Base-by-base conservation (phyloP, 2,329 filamentous ascomycete genomes). In the Pestalotiopsis sp. region DNA sequence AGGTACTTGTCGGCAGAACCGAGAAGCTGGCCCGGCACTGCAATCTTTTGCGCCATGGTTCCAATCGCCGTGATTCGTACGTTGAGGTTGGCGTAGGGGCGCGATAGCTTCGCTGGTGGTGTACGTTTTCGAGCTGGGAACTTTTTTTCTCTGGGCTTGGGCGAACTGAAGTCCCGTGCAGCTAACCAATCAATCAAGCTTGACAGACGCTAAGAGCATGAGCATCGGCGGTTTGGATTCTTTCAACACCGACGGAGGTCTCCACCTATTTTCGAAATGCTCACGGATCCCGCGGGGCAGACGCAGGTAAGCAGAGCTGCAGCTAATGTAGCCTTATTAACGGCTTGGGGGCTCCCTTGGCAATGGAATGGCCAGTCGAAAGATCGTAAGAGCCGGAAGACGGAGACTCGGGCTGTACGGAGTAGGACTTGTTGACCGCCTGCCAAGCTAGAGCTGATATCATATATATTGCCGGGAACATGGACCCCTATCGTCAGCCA, bases 21-120 rank as follows among this genome's bases (percentile, higher is more conserved):
- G 55, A 99, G 88, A 59, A 89, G 82, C 78, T 96, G 92, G 77
- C 96, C 96, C 11, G 96, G 96, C 61, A 97, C 86, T 66, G 91
- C 92, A 73, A 94, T 78, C 71, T 84, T 69, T 48, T 74, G 72
- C 65, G 75, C 71, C 74, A 75, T 76, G 65, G 63, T 71, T 39
- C 20, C 38, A 7, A 62, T 11, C 39, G 65, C 44, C 20, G 44
- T 17, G 13, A 17, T 20, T 22, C 22, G 64, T 38, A 24, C 13
- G 30, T 59, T 9, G 52, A 20, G 26, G 14, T 38, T 20, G 22
- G 6, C 22, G 39, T 59, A n/a, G 11, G 26, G 10, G 17, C 22
- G 17, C 57, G 24, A 38, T 30, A 39, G 59, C 59, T 62, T 26
- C 30, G 35, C 20, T 35, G 56, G 22, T 58, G 20, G 10, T n/a